Evolutionary conservation across 2,329 filamentous ascomycete genomes (phyloP).

Genomic region (Sarocladium kiliense): DNA sequence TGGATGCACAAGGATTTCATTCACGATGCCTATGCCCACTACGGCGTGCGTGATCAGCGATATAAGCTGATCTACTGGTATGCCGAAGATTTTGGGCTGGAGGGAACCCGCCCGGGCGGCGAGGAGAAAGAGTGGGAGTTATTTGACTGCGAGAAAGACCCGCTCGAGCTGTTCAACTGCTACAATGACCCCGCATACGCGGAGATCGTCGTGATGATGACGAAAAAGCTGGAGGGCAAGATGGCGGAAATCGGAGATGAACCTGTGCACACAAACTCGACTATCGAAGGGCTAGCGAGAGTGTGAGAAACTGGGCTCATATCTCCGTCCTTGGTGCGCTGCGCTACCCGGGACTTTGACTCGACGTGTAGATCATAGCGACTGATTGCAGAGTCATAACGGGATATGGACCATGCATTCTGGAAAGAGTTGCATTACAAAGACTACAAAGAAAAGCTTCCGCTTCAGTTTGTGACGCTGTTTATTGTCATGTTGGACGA

Average conservation of each 20-base stretch:
- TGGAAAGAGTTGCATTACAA: no score
- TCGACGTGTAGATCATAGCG: no score
- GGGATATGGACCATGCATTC: no score
- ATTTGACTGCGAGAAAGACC: constrained; percentile 46
- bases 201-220: constrained; percentile 35
- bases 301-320: no score
- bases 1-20: constrained; percentile 50
- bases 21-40: constrained; percentile 46
- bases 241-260: constrained; percentile 49
- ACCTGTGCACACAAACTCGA: constrained; percentile 28
- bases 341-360: no score
- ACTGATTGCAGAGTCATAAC: no score
- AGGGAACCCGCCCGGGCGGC: constrained; percentile 35
- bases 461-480: no score
- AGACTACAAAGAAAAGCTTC: no score
- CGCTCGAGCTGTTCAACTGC: constrained; percentile 42
- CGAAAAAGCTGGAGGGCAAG: constrained; percentile 36
- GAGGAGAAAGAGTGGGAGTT: constrained; percentile 47
- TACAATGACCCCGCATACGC: constrained; percentile 33
- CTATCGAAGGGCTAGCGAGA: no score
- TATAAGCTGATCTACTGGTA: constrained; percentile 56
- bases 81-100: constrained; percentile 40
- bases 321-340: no score
- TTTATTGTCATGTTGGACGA: no score
- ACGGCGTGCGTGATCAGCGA: constrained; percentile 43